Evolutionary conservation across 2,329 filamentous ascomycete genomes (phyloP), one percentile per base, ranked within the genome.

Genomic region (Ophiostoma fasciatum): DNA sequence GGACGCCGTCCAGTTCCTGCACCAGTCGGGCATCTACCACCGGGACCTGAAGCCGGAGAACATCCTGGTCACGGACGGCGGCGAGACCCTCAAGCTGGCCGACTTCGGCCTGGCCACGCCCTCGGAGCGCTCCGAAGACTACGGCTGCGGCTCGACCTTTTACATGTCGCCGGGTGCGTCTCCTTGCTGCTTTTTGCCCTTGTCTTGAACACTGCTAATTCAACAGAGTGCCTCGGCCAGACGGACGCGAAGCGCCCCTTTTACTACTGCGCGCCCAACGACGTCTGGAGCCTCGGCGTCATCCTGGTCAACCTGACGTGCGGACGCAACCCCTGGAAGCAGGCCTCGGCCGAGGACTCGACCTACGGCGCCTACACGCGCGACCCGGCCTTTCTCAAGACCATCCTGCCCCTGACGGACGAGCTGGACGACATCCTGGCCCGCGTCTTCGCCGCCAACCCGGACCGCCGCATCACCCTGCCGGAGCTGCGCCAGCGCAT

Each of bases 41-140:
- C 72, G 90, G 60, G 90, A 98, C 58, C 68, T 98, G 44, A 98
- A 98, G 69, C 90, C 90, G 41, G 90, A 98, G 66, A 98, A 98
- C 60, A 84, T 98, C 47, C 65, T 98, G 53, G 88, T 98, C 39
- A 81, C 82, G 49, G 80, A 94, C 62, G 68, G 78, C 45, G 88
- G 88, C 46, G 74, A 79, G 61, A 90, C 84, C 25, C 83, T 94
- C 53, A 94, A 96, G 64, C 72, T 98, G 46, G 90, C 88, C 46
- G 90, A 98, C 60, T 98, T 98, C 68, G 90, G 90, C 54, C 73
- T 98, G 37, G 90, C 90, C 41, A 96, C 85, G 18, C 77, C 75
- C 40, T 82, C 88, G 46, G 69, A 75, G 46, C 68, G 78, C 47
- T 94, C 88, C 45, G 81, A 85, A 49, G 90, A 98, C 57, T 94